phyloP scores from a whole-genome alignment of 2,329 filamentous ascomycete genomes.

The Tolypocladium nubicola region DNA sequence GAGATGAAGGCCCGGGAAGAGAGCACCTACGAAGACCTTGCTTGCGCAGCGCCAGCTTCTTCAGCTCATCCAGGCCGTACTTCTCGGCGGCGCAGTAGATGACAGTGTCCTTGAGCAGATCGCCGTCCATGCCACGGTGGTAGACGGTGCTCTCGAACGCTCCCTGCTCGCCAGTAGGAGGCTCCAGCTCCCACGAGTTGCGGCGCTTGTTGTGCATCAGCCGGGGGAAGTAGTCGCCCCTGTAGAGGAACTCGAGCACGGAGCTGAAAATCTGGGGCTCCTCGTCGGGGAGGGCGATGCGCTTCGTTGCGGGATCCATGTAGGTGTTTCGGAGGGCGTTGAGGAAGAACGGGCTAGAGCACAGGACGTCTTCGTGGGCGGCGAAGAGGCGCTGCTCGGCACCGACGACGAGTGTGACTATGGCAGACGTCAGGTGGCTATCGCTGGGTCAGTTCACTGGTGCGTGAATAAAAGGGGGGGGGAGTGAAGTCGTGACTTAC shows the following conservation, averaged over 20 bases:
- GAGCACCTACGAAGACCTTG: constrained; percentile 63
- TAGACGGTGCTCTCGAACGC: constrained; percentile 57
- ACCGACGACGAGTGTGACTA: constrained; percentile 75
- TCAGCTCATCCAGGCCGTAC: constrained; percentile 75
- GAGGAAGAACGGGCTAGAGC: constrained; percentile 65
- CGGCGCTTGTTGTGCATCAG: constrained; percentile 72
- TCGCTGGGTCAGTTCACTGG: not conserved
- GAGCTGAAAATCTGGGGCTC: constrained; percentile 86
- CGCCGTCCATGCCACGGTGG: constrained; percentile 51
- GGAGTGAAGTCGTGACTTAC: constrained; percentile 21
- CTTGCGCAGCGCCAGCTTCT: constrained; percentile 75
- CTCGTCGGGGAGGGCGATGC: constrained; percentile 72
- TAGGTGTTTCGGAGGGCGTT: constrained; percentile 23
- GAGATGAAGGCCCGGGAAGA: not conserved
- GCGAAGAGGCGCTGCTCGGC: constrained; percentile 79
- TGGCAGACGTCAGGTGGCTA: constrained; percentile 52
- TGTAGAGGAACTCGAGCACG: constrained; percentile 85
- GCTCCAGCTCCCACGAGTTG: constrained; percentile 75
- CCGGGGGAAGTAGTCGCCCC: constrained; percentile 84
- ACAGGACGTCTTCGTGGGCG: constrained; percentile 78
- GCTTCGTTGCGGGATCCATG: constrained; percentile 39
- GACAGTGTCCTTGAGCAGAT: constrained; percentile 77
- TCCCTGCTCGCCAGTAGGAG: constrained; percentile 32
- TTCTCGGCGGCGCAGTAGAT: constrained; percentile 84
- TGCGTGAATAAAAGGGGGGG: not conserved